These are phyloP conservation scores for Porpolomopsis calyptriformis DNA, from an alignment of 768 basidiomycete species.

Conservation along the genomic window DNA sequence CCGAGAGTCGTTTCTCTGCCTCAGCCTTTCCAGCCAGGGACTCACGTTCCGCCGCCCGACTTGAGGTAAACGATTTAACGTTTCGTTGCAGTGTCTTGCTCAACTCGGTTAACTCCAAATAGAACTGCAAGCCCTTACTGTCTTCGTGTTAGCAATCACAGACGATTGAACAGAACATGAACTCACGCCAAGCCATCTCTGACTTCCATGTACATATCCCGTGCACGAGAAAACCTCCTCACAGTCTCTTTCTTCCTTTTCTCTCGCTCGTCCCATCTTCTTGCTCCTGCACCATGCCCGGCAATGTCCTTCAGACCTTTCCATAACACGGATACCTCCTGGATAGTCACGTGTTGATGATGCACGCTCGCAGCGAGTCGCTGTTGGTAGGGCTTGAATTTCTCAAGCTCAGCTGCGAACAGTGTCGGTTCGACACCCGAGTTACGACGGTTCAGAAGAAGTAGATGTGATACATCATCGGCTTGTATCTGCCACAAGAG, in stretches of 20 bases:
- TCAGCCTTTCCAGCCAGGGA: conserved; percentile 59
- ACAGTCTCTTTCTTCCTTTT: conserved; percentile 67
- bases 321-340: conserved; percentile 70
- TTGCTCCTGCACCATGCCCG: conserved; percentile 65
- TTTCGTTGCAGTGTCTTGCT: conserved; percentile 46
- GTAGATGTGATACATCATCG: conserved; percentile 92
- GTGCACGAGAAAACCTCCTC: conserved; percentile 59
- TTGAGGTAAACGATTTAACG: conserved; percentile 49
- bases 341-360: conserved; percentile 60
- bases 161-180: conserved; percentile 4
- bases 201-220: conserved; percentile 81
- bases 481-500: conserved; percentile 67
- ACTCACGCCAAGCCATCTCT: conserved; percentile 71
- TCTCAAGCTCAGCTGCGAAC: conserved; percentile 90
- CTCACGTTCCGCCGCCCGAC: conserved; percentile 62
- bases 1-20: conserved; percentile 51
- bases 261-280: conserved; percentile 76
- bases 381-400: conserved; percentile 86
- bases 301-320: conserved; percentile 61
- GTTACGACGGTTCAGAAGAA: conserved; percentile 84
- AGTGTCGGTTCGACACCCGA: conserved; percentile 73
- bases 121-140: conserved; percentile 86
- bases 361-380: conserved; percentile 69
- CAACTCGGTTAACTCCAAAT: conserved; percentile 65
- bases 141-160: conserved; percentile 10